These are phyloP conservation scores for Cryptococcus maquisensis DNA, from an alignment of 1,284 basidiomycete genomes.

Conservation along the genomic window DNA sequence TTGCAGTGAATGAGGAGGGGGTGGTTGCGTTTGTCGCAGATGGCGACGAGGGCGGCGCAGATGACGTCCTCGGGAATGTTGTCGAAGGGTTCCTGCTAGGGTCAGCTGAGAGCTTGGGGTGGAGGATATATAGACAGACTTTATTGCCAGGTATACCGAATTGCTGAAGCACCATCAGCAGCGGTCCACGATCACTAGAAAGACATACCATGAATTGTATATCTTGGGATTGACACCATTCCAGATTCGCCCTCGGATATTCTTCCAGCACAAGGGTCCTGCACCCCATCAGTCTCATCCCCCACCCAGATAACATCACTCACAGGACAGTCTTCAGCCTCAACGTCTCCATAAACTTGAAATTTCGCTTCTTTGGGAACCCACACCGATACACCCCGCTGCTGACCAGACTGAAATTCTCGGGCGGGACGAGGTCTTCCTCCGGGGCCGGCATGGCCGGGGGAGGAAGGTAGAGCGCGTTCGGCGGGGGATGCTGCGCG, in stretches of 20 bases:
- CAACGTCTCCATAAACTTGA: conserved; percentile 53
- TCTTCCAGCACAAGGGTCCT: conserved; percentile 54
- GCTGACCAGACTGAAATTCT: conserved; percentile 47
- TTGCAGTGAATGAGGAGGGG: conserved; percentile 58
- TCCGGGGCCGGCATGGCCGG: conserved; percentile 38
- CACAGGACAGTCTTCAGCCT: conserved; percentile 55
- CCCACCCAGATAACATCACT: conserved; percentile 12
- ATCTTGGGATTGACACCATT: conserved; percentile 49
- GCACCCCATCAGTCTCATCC: background rate
- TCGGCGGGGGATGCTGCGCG: conserved; percentile 14
- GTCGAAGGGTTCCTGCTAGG: conserved; percentile 49
- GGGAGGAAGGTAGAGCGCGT: conserved; percentile 44
- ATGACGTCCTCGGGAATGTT: conserved; percentile 56
- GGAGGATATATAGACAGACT: conserved; percentile 23
- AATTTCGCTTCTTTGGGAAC: conserved; percentile 55
- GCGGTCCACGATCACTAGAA: background rate
- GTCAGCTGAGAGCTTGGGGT: background rate
- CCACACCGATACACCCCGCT: conserved; percentile 52
- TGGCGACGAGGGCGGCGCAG: conserved; percentile 53
- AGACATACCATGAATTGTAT: conserved; percentile 44
- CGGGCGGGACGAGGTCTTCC: conserved; percentile 45
- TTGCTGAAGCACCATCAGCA: conserved; percentile 41
- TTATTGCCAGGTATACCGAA: conserved; percentile 58
- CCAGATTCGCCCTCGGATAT: conserved; percentile 54
- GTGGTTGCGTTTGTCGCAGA: conserved; percentile 55